Base-by-base conservation (phyloP, 768 basidiomycete species). In the Pholiota conissans region DNA sequence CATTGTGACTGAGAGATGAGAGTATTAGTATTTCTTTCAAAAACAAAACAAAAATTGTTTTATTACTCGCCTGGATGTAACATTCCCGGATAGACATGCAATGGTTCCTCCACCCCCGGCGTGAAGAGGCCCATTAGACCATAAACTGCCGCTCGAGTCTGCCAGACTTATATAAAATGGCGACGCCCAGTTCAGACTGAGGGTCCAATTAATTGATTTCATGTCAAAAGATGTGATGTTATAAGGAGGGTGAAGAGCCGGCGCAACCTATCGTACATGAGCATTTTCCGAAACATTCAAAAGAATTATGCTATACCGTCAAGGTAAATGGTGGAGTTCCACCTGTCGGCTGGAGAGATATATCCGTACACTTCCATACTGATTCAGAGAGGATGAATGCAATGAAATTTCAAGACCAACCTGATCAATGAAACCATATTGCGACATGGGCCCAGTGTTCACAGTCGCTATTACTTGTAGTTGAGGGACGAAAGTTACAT, bases 281-380 rank as follows among this genome's bases (percentile, higher is more conserved):
- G 16, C 32, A 16, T 18, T 46, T 26, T n/a, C n/a, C n/a, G n/a
- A n/a, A 37, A 26, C 6, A 30, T 18, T 27, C 16, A n/a, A 27
- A 37, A 3, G 39, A 29, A n/a, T 42, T 18, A 28, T 13, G 5
- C 66, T 79, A 61, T 61, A 83, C 85, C 14, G 82, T 85, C 49
- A 86, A 67, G 0, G 74, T 84, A 63, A 79, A 87, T 13, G 85
- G 85, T 0, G 83, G 79, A 3, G 81, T 84, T 9, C 85, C 85
- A 60, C 83, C 84, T 49, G 73, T 77, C 2, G 84, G 79, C 1
- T 71, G 73, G 35, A 86, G 61, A 24, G 78, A 74, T 29, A 87
- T 78, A 63, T 86, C 83, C 16, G 81, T 80, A 65, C 86, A 87
- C 83, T 86, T 37, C 11, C 55, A 45, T 32, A 7, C 49, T 10